A percentile compares a stretch with the other conserved stretches of the same genome.
phyloP scores from a whole-genome alignment of 805 yeast species.

The Sugiyamaella mastotermitis region DNA sequence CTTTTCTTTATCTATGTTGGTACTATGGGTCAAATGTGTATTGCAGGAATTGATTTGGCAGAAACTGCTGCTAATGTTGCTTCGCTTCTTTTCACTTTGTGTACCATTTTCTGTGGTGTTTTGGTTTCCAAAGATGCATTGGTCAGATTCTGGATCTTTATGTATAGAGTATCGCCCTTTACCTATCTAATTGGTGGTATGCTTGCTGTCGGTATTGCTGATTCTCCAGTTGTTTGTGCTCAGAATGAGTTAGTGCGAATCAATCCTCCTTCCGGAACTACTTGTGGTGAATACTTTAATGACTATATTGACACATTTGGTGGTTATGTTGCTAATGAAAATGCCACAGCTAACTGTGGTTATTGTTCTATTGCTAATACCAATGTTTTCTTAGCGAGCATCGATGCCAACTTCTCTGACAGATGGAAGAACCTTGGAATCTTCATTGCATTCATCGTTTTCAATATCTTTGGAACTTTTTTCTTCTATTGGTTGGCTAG shows the following conservation, averaged over 20 bases:
- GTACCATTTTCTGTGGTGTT: slow-evolving; percentile 74
- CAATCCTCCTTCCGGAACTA: slow-evolving; percentile 47
- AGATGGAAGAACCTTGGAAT: slow-evolving; percentile 59
- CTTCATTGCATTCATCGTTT: slow-evolving; percentile 42
- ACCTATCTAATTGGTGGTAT: slow-evolving; percentile 58
- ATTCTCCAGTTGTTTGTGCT: slow-evolving; percentile 40
- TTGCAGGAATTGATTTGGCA: slow-evolving; percentile 53
- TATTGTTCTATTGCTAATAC: slow-evolving; percentile 57
- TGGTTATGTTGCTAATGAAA: slow-evolving; percentile 42
- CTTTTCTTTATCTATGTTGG: slow-evolving; percentile 44
- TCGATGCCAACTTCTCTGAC: slow-evolving; percentile 28
- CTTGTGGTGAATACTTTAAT: slow-evolving; percentile 52
- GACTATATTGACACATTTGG: slow-evolving; percentile 34
- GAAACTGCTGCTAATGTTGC: slow-evolving; percentile 62
- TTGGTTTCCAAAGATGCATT: slow-evolving; percentile 45
- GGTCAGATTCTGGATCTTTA: slow-evolving; percentile 77
- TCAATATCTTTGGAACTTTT: slow-evolving; percentile 40
- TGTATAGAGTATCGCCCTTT: slow-evolving; percentile 69
- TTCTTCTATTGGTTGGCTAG: slow-evolving; percentile 59
- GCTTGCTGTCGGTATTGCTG: slow-evolving; percentile 45
- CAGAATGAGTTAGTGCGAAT: slow-evolving; percentile 42
- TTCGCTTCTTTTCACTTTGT: slow-evolving; percentile 51
- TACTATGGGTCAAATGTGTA: slow-evolving; percentile 27
- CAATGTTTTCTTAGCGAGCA: slow-evolving; percentile 47
- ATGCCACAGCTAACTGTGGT: slow-evolving; percentile 47